Conservation (phyloP, 805 yeast genomes). For the Lachancea sp. region DNA sequence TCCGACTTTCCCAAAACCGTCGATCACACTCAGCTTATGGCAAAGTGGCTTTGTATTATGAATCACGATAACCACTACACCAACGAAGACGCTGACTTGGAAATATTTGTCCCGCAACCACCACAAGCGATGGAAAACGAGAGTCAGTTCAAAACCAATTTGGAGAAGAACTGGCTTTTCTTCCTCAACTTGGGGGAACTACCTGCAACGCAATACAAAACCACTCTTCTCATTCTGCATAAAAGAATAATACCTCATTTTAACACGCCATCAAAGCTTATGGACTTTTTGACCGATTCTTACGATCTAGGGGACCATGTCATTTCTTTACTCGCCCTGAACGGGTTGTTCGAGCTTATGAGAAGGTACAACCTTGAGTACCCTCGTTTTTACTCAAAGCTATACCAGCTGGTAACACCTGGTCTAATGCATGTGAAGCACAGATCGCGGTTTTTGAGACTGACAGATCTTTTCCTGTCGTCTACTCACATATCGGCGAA, state of each 20-base stretch:
- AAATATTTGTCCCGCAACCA: slow-evolving; percentile 39
- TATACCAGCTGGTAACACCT: slow-evolving; percentile 74
- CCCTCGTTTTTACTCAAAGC: slow-evolving; percentile 79
- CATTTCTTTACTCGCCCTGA: slow-evolving; percentile 71
- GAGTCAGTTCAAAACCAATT: slow-evolving; percentile 50
- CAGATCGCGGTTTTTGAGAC: slow-evolving; percentile 80
- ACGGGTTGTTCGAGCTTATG: slow-evolving; percentile 83
- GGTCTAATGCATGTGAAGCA: slow-evolving; percentile 69
- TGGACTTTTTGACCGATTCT: slow-evolving; percentile 91
- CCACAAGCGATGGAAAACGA: slow-evolving; percentile 40
- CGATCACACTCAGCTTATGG: slow-evolving; percentile 22
- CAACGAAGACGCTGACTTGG: slow-evolving; percentile 32
- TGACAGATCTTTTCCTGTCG: slow-evolving; percentile 76
- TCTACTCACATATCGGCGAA: slow-evolving; percentile 83
- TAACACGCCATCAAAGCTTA: slow-evolving; percentile 69
- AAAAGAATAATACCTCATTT: slow-evolving; percentile 78
- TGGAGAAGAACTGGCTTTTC: slow-evolving; percentile 63
- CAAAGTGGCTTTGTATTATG: slow-evolving; percentile 36
- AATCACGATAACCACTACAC: slow-evolving; percentile 32
- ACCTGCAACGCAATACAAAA: slow-evolving; percentile 54
- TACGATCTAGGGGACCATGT: slow-evolving; percentile 53
- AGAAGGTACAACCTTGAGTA: slow-evolving; percentile 78
- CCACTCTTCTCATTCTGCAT: slow-evolving; percentile 64
- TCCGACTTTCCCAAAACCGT: slow-evolving; percentile 21
- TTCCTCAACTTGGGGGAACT: slow-evolving; percentile 46